A percentile compares a stretch with the other conserved stretches of the same genome.
Evolutionary conservation across 2,329 filamentous ascomycete genomes (phyloP).

Genomic region (Verticillium longisporum): DNA sequence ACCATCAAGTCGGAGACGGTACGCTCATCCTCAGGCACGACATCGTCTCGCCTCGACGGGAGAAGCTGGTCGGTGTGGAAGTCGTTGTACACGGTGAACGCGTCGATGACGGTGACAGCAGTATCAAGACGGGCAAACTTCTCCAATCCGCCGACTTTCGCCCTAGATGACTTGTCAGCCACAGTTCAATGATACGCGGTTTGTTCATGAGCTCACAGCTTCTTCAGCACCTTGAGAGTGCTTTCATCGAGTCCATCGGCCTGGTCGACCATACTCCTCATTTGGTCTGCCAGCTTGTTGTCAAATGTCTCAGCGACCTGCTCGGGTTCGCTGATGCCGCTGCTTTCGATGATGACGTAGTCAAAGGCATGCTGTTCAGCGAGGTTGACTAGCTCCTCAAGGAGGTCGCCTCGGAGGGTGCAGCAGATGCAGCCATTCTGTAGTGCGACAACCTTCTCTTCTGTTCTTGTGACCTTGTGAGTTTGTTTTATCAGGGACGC

Average conservation of each 20-base stretch:
- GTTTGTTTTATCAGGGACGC: slow-evolving; percentile 51
- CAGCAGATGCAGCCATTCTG: slow-evolving; percentile 75
- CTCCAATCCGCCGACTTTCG: slow-evolving; percentile 55
- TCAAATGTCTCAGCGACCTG: slow-evolving; percentile 71
- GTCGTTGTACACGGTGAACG: slow-evolving; percentile 65
- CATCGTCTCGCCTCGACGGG: slow-evolving; percentile 55
- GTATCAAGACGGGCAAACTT: slow-evolving; percentile 63
- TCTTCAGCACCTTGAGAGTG: slow-evolving; percentile 26
- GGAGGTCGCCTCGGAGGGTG: slow-evolving; percentile 62
- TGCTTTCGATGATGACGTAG: slow-evolving; percentile 67
- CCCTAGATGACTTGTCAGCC: slow-evolving; percentile 16
- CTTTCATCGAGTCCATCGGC: slow-evolving; percentile 24
- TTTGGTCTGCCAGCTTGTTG: slow-evolving; percentile 42
- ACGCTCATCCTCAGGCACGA: slow-evolving; percentile 60
- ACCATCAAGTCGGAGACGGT: slow-evolving; percentile 72
- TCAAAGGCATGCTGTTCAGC: slow-evolving; percentile 58
- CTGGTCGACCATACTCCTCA: slow-evolving; percentile 25
- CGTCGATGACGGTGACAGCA: slow-evolving; percentile 66
- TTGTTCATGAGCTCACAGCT: slow-evolving; percentile 20
- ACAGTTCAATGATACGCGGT: neutral
- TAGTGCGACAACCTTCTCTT: slow-evolving; percentile 60
- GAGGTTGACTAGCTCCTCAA: slow-evolving; percentile 62
- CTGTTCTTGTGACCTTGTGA: slow-evolving; percentile 48
- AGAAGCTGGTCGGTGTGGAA: slow-evolving; percentile 65
- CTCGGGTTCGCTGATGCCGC: slow-evolving; percentile 65